Percentiles rank a stretch among this genome's conserved stretches.
phyloP scores from a whole-genome alignment of 345 rosid genomes.

The Salix arbutifolia region DNA sequence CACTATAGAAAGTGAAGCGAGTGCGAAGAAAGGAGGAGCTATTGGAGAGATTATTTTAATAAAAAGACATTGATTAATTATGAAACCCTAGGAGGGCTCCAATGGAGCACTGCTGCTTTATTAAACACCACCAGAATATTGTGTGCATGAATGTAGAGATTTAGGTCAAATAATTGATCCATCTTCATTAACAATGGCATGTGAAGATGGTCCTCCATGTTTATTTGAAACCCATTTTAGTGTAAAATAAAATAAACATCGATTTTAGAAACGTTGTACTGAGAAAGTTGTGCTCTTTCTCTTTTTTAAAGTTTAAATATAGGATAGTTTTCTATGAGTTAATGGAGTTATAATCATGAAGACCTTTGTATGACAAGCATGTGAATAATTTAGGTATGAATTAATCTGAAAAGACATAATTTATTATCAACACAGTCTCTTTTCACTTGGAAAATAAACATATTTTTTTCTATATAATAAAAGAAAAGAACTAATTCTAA shows the following conservation, averaged over 20 bases:
- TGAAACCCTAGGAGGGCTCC: constrained; percentile 24
- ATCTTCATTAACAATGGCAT: constrained; percentile 31
- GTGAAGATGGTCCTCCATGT: constrained; percentile 61
- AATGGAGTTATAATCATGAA: too few relatives aligned
- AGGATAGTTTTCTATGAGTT: too few relatives aligned
- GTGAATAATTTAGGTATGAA: too few relatives aligned
- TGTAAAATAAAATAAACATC: constrained; percentile 16
- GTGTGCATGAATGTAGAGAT: constrained; percentile 5
- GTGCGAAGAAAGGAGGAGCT: constrained; percentile 11
- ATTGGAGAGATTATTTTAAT: constrained; percentile 17
- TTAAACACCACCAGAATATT: constrained; percentile 25
- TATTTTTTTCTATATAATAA: too few relatives aligned
- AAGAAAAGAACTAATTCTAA: too few relatives aligned
- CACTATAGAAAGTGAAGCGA: constrained; percentile 10
- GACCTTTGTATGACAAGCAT: too few relatives aligned
- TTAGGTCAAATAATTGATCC: background rate
- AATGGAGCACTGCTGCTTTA: constrained; percentile 21
- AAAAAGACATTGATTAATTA: constrained; percentile 8
- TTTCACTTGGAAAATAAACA: too few relatives aligned
- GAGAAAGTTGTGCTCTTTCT: background rate
- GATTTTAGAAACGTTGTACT: constrained; percentile 11
- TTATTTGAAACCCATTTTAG: constrained; percentile 26
- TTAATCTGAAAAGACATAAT: too few relatives aligned
- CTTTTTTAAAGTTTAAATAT: too few relatives aligned
- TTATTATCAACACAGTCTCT: too few relatives aligned